phyloP scores from a whole-genome alignment of 2,329 filamentous ascomycete species.

The Ascochyta koolunga region DNA sequence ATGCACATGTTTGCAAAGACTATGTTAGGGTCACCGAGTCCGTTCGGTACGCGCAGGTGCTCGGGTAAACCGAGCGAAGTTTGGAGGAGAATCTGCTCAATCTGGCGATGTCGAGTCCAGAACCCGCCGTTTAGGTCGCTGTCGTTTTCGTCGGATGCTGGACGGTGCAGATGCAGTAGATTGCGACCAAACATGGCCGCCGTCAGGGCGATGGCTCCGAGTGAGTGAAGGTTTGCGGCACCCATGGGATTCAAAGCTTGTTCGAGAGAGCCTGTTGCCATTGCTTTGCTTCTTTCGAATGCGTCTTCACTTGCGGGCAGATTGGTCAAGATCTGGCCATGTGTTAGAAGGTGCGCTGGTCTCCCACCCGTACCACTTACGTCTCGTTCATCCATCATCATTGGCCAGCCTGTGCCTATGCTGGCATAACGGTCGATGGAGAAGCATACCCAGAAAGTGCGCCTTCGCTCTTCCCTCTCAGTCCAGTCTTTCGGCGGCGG shows the following conservation, averaged over 20 bases:
- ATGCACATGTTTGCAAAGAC: constrained; percentile 97
- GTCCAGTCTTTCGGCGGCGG: constrained; percentile 90
- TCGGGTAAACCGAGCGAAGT: constrained; percentile 83
- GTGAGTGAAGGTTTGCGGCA: constrained; percentile 75
- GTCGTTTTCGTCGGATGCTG: constrained; percentile 79
- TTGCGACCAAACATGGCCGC: constrained; percentile 92
- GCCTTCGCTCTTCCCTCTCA: constrained; percentile 85
- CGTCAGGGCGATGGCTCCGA: constrained; percentile 81
- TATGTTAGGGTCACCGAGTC: constrained; percentile 79
- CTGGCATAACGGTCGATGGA: constrained; percentile 90
- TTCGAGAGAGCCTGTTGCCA: constrained; percentile 71
- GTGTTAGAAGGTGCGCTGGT: constrained; percentile 10
- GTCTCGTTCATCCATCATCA: constrained; percentile 90
- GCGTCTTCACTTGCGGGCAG: constrained; percentile 84
- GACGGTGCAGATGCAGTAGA: constrained; percentile 86
- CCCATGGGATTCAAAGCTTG: constrained; percentile 74
- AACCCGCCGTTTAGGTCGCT: constrained; percentile 90
- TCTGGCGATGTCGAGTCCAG: constrained; percentile 88
- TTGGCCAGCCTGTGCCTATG: constrained; percentile 96
- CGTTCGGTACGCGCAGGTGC: constrained; percentile 77
- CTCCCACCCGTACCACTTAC: constrained; percentile 48
- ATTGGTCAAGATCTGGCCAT: constrained; percentile 72
- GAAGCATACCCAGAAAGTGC: constrained; percentile 96
- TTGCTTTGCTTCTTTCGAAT: constrained; percentile 78
- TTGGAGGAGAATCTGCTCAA: constrained; percentile 90